These are phyloP conservation scores for Phellinidium pouzarii DNA, from an alignment of 1,284 basidiomycete genomes.

Conservation along the genomic window DNA sequence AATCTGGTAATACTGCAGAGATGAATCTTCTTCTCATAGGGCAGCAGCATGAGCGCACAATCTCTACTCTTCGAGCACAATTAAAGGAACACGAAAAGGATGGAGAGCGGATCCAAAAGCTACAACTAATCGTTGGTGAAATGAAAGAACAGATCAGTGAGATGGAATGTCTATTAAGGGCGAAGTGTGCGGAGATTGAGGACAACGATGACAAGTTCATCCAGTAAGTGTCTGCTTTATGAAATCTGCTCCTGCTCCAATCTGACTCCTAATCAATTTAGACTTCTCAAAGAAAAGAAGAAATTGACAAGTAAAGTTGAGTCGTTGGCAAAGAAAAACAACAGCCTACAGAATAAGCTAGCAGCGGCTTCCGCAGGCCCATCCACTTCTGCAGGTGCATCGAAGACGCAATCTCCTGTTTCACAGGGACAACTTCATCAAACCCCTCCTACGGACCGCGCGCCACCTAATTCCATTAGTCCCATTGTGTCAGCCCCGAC, in stretches of 20 bases:
- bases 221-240: constrained; percentile 45
- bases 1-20: constrained; percentile 52
- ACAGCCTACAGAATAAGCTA: constrained; percentile 61
- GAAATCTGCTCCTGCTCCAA: constrained; percentile 2
- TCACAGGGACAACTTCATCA: constrained; percentile 31
- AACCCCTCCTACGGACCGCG: neutral
- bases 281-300: constrained; percentile 73
- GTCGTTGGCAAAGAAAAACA: constrained; percentile 59
- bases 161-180: constrained; percentile 59
- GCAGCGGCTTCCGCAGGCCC: constrained; percentile 1
- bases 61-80: constrained; percentile 49
- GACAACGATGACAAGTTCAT: constrained; percentile 74
- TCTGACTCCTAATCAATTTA: constrained; percentile 26
- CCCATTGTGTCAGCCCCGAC: neutral
- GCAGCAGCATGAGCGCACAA: constrained; percentile 57
- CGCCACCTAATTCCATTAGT: neutral
- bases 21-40: constrained; percentile 55
- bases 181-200: constrained; percentile 72
- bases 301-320: constrained; percentile 64
- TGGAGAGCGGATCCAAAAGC: constrained; percentile 44
- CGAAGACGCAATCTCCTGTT: constrained; percentile 23
- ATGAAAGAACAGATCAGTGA: constrained; percentile 63
- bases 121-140: constrained; percentile 48
- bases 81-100: constrained; percentile 42
- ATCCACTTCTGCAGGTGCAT: too few species aligned